These are phyloP conservation scores for Fusarium gaditjirri DNA, from an alignment of 2,329 filamentous ascomycete genomes.

Conservation along the genomic window DNA sequence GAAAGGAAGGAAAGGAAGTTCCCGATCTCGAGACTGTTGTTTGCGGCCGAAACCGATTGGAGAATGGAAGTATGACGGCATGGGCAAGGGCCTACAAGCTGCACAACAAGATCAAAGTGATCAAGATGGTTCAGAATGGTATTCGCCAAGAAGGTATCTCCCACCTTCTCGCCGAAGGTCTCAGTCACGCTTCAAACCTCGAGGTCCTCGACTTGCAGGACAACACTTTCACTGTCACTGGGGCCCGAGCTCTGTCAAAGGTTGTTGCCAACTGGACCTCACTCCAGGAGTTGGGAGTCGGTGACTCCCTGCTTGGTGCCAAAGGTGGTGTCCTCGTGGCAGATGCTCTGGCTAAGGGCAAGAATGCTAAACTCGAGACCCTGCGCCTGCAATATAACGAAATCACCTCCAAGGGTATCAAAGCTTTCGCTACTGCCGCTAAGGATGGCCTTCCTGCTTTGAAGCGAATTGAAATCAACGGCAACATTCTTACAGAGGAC, in stretches of 20 bases:
- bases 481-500: conserved; percentile 93
- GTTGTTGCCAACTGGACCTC: conserved; percentile 79
- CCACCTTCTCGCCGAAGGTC: conserved; percentile 80
- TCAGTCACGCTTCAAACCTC: conserved; percentile 75
- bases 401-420: conserved; percentile 80
- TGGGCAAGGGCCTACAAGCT: conserved; percentile 91
- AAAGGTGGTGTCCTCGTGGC: conserved; percentile 81
- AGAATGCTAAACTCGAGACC: conserved; percentile 82
- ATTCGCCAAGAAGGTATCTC: conserved; percentile 94
- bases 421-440: conserved; percentile 75
- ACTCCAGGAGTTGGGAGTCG: conserved; percentile 85
- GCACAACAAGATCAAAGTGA: conserved; percentile 81
- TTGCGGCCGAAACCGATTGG: conserved; percentile 93
- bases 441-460: conserved; percentile 77
- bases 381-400: conserved; percentile 94
- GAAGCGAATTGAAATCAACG: conserved; percentile 91
- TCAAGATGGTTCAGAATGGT: conserved; percentile 99
- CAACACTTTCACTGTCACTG: conserved; percentile 91
- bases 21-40: conserved; percentile 95
- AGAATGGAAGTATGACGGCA: conserved; percentile 95
- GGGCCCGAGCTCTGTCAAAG: conserved; percentile 80
- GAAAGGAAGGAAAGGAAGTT: conserved; percentile 76
- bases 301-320: conserved; percentile 84
- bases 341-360: conserved; percentile 76
- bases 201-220: conserved; percentile 91